These are phyloP conservation scores for Lentinus brumalis DNA, from an alignment of 768 basidiomycete genomes.

Conservation along the genomic window DNA sequence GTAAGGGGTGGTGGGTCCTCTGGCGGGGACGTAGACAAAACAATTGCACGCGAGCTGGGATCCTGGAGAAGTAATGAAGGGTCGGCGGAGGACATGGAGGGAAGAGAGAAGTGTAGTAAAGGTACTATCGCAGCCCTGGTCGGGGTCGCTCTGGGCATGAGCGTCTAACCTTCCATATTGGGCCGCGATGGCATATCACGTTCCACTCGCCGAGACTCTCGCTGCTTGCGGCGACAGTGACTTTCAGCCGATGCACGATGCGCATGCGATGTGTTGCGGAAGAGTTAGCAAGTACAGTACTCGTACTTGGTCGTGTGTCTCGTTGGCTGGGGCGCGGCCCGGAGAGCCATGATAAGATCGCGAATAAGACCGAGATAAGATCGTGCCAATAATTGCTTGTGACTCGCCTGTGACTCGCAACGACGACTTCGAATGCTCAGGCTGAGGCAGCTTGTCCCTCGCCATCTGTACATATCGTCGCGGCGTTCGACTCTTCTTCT, in stretches of 20 bases:
- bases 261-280: too few relatives aligned
- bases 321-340: too few relatives aligned
- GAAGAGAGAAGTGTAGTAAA: not conserved
- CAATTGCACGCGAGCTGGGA: slow-evolving; percentile 11
- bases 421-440: slow-evolving; percentile 36
- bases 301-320: too few relatives aligned
- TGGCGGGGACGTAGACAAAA: slow-evolving; percentile 24
- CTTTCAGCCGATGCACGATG: too few relatives aligned
- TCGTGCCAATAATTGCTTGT: too few relatives aligned
- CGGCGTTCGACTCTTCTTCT: slow-evolving; percentile 9
- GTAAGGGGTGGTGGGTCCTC: slow-evolving; percentile 76
- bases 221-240: too few relatives aligned
- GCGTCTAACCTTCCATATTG: not conserved
- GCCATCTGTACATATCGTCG: slow-evolving; percentile 23
- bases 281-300: too few relatives aligned
- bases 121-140: slow-evolving; percentile 5
- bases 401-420: slow-evolving; percentile 14
- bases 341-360: too few relatives aligned
- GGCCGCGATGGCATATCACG: slow-evolving; percentile 7
- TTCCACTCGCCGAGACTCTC: not conserved
- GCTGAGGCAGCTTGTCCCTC: slow-evolving; percentile 22
- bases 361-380: too few relatives aligned
- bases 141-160: not conserved
- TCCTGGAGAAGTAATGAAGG: slow-evolving; percentile 10
- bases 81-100: slow-evolving; percentile 15